Evolutionary conservation across 2,329 filamentous ascomycete species (phyloP), one percentile per base, ranked within the genome.

Genomic region (Tolypocladium nubicola): DNA sequence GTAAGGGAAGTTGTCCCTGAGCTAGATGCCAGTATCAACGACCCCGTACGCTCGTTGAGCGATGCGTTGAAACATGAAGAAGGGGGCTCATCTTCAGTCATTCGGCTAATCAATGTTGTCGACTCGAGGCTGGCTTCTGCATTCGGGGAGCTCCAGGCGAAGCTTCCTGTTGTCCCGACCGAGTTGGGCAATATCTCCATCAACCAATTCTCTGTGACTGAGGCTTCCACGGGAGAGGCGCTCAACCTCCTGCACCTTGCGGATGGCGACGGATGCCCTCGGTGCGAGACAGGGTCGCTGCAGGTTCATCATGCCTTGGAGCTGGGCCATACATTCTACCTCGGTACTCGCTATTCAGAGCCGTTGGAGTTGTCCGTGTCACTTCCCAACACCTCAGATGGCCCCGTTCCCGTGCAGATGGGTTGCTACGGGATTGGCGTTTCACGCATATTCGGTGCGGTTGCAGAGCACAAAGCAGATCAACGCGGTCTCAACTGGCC

Each of bases 361-460:
- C 87, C 90, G 0, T 78, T 99, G 0, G 75, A 80, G 9, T 88
- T 89, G 1, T 77, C 73, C 1, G 80, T 94, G 2, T 74, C 76
- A 5, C 60, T 72, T 67, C 72, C 14, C 60, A 62, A 45, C 61
- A 52, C 7, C 65, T 26, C 67, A 23, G 64, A 64, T 13, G 63
- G 62, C 35, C 63, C 60, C 3, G 77, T 84, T 0, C 78, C 85
- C 0, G 80, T 96, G 66, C 84, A 96, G 62, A 99, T 99, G 94
- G 94, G 94, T 57, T 99, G 94, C 69, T 90, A 97, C 68, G 94
- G 94, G 1, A 95, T 99, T 60, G 94, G 94, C 1, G 84, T 99
- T 21, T 96, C 91, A 6, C 87, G 94, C 50, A 85, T 99, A 64
- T 86, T 99, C 60, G 91, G 87, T 10, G 90, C 94, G 1, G 84